These are phyloP conservation scores for Meyerozyma sp. DNA, from an alignment of 1,139 yeast species.

Conservation along the genomic window DNA sequence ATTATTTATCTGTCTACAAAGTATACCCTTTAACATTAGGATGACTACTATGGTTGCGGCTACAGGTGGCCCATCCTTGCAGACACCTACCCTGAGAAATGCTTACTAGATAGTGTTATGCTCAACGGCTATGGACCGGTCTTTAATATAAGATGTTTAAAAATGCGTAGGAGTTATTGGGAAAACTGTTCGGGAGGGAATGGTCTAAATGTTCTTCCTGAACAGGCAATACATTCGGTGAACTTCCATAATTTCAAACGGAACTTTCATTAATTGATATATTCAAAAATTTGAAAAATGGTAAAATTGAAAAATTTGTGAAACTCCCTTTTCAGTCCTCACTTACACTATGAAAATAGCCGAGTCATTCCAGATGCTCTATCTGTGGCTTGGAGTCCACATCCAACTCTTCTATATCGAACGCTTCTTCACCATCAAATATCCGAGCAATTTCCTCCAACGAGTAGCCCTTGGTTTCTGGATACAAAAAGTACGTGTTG, in stretches of 20 bases:
- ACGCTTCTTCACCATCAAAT: conserved; percentile 5
- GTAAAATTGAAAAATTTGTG: too few relatives aligned
- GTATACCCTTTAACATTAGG: background rate
- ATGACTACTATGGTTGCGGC: background rate
- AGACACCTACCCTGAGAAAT: background rate
- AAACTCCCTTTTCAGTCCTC: too few relatives aligned
- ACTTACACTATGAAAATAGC: background rate
- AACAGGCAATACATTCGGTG: too few relatives aligned
- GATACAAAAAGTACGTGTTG: conserved; percentile 8
- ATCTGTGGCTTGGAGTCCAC: background rate
- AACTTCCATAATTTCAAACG: too few relatives aligned
- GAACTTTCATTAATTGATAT: too few relatives aligned
- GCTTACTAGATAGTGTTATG: background rate
- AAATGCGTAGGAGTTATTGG: background rate
- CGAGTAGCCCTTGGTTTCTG: conserved; percentile 7
- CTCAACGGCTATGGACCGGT: background rate
- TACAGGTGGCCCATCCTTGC: background rate
- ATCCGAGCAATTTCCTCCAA: conserved; percentile 10
- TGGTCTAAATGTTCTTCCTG: too few relatives aligned
- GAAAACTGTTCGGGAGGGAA: too few relatives aligned
- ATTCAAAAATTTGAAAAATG: too few relatives aligned
- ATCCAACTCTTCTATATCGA: background rate
- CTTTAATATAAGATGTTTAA: background rate
- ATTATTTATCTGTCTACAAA: background rate
- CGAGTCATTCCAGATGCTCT: background rate